phyloP scores from a whole-genome alignment of 2,329 filamentous ascomycete genomes.

The Fusarium paranaense region DNA sequence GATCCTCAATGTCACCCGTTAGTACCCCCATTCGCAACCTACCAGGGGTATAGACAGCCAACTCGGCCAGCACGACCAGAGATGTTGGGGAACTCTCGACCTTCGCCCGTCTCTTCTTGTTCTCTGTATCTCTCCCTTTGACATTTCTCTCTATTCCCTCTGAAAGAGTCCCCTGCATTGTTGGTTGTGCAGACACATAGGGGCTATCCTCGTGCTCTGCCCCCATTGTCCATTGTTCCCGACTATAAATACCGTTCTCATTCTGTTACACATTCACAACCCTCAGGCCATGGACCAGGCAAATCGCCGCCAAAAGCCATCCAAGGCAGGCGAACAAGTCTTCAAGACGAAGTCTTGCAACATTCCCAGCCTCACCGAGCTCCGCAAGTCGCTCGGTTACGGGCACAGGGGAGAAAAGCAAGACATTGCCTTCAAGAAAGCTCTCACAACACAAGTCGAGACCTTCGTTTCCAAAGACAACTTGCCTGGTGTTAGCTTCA shows the following conservation, averaged over 20 bases:
- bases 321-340: neutral
- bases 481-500: slow-evolving; percentile 3
- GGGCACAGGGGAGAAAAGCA: neutral
- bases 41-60: neutral
- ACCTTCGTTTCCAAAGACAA: slow-evolving; percentile 14
- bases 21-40: neutral
- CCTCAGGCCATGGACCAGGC: slow-evolving; percentile 1
- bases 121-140: neutral
- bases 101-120: neutral
- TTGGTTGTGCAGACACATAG: neutral
- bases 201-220: neutral
- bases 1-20: neutral
- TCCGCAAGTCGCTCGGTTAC: slow-evolving; percentile 35
- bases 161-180: neutral
- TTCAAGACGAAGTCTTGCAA: slow-evolving; percentile 14
- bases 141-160: neutral
- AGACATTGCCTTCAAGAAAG: slow-evolving; percentile 36
- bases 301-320: neutral
- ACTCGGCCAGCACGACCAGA: neutral
- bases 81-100: neutral
- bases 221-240: neutral
- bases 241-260: neutral
- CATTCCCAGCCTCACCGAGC: slow-evolving; percentile 26
- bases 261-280: neutral
- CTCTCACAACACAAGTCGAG: neutral